Evolutionary conservation across 1,139 yeast species (phyloP), one percentile per base, ranked within the genome.

Genomic region (Protomyces inouyei): DNA sequence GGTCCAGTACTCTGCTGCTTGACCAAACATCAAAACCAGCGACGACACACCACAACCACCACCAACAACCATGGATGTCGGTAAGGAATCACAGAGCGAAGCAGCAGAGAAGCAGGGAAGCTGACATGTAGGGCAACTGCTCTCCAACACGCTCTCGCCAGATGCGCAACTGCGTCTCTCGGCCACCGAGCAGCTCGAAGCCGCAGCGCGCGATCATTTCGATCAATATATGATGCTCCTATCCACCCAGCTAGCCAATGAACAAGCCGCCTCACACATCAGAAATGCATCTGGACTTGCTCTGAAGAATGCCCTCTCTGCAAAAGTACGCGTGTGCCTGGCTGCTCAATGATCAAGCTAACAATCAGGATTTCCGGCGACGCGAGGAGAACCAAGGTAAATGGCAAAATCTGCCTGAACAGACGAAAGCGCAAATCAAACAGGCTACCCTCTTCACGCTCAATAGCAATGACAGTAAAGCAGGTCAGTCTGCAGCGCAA

Each of bases 241-340:
- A 72, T 83, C 89, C 54, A 84, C 84, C 69, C 90, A 88, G 37
- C 80, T 93, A 69, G 86, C 86, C 51, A 85, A 86, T 72, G 85
- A 83, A 57, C 76, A 79, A 5, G 84, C 84, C 68, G 85, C 83
- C 71, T 79, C 88, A 6, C 97, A 92, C 77, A 95, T 91, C 64
- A 82, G 98, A 73, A 89, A 90, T 82, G 83, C 95, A 75, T 97
- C 98, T 3, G 96, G 95, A 57, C 79, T 93, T 69, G 89, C 87
- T 16, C 78, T 91, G 72, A 93, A 93, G 79, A 93, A 93, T 76
- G 90, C 88, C 76, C 81, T 93, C 71, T 84, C 89, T 4, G 85
- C 97, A 16, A 93, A 91, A 73, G 91, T 68, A 48, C 14, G 48
- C 48, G 23, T 52, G 57, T 37, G 14, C 28, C 45, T 43, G 18